Base-by-base conservation (phyloP, 768 basidiomycete species). In the Collybiopsis luxurians region DNA sequence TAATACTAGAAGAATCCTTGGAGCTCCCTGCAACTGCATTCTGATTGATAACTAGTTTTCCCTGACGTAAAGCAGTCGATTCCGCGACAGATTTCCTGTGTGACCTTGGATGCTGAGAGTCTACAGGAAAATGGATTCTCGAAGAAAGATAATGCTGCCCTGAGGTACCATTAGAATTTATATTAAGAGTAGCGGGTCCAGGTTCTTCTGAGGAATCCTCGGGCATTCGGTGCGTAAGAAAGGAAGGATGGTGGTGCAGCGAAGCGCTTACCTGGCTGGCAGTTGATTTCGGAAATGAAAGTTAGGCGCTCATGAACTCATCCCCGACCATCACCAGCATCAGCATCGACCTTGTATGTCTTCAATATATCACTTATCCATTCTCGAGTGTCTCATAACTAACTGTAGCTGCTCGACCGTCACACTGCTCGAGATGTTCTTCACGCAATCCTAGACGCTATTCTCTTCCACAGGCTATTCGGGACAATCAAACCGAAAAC, bases 381-480 rank as follows among this genome's bases (percentile, higher is more conserved):
- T n/a, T n/a, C n/a, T n/a, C n/a, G n/a, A n/a, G n/a, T n/a, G n/a
- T n/a, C n/a, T n/a, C n/a, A n/a, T n/a, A n/a, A n/a, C n/a, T n/a
- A n/a, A n/a, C n/a, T n/a, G n/a, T n/a, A 55, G 54, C 31, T 47
- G 13, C 43, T 55, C 4, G 54, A 55, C 31, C 54, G 54, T 10
- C 36, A 27, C 23, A 55, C 43, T 7, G 26, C 30, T 12, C 27
- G 36, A 15, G 54, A 55, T 36, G 54, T 55, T 1, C 54, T 55
- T 28, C 27, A 23, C 7, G 54, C 54, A 17, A 53, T 92, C 52
- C 78, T 94, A n/a, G 92, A 93, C 63, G 77, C 89, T 0, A 87
- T 93, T 47, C 74, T 93, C 15, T 93, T 94, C 66, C 91, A 94
- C 66, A 82, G 91, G 7, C 75, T 92, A 19, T 90, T 93, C 65